These are phyloP conservation scores for Juglanconis sp. DNA, from an alignment of 2,329 filamentous ascomycete species.

Conservation along the genomic window DNA sequence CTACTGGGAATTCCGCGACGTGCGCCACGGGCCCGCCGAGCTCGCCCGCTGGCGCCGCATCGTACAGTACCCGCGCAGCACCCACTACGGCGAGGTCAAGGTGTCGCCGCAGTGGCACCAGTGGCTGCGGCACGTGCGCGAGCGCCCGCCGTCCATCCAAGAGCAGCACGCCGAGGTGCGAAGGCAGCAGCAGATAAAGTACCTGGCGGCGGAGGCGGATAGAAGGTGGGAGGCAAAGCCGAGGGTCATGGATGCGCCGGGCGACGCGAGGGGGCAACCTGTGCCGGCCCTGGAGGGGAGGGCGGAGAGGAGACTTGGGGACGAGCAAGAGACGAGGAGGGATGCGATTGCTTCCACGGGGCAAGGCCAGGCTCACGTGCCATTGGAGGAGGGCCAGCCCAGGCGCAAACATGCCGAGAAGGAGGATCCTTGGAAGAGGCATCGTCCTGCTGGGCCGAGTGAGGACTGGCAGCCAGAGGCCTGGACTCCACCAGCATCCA, in stretches of 20 bases:
- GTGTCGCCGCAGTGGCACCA: constrained; percentile 66
- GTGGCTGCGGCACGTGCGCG: constrained; percentile 62
- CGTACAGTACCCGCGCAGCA: constrained; percentile 53
- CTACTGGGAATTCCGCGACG: constrained; percentile 64
- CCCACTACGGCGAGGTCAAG: constrained; percentile 52
- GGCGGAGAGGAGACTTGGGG: constrained; percentile 11
- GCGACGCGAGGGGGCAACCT: constrained; percentile 25
- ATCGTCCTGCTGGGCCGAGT: constrained; percentile 49
- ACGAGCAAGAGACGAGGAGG: constrained; percentile 3
- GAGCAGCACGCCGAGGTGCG: constrained; percentile 55
- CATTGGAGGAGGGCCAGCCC: background rate
- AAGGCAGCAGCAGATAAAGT: constrained; percentile 51
- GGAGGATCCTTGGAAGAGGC: constrained; percentile 57
- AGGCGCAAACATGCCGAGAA: constrained; percentile 1
- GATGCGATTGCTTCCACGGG: constrained; percentile 9
- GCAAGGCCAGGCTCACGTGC: constrained; percentile 9
- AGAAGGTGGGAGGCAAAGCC: constrained; percentile 61
- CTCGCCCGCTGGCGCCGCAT: constrained; percentile 56
- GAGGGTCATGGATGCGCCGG: constrained; percentile 41
- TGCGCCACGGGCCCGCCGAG: constrained; percentile 33
- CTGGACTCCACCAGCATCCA: constrained; percentile 45
- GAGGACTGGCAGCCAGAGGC: constrained; percentile 66
- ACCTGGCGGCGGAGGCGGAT: constrained; percentile 59
- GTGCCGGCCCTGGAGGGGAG: constrained; percentile 26
- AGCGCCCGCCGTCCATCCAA: constrained; percentile 49